phyloP scores from a whole-genome alignment of 768 basidiomycete genomes.

The Xanthoconium stramineum region DNA sequence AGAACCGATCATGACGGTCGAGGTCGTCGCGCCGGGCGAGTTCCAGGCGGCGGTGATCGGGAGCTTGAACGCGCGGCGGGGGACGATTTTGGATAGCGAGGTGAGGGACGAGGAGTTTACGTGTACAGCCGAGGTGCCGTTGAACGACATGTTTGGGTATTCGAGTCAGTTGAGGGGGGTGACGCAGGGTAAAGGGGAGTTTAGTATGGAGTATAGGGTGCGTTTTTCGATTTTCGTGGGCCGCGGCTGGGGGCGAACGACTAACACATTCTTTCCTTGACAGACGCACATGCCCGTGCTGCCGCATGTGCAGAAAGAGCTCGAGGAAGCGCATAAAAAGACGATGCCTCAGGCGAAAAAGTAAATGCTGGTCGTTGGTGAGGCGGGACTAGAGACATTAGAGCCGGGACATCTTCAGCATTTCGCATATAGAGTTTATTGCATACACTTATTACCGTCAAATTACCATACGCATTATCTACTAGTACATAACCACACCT shows the following conservation, averaged over 20 bases:
- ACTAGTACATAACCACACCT: constrained; percentile 7
- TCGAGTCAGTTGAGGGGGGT: constrained; percentile 88
- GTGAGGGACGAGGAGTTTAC: constrained; percentile 97
- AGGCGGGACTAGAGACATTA: not conserved
- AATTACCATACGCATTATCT: constrained; percentile 13
- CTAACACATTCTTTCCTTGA: not conserved
- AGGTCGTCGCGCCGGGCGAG: constrained; percentile 92
- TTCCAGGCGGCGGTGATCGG: constrained; percentile 97
- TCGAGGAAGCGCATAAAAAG: constrained; percentile 85
- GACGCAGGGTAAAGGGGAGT: constrained; percentile 96
- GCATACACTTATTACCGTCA: constrained; percentile 13
- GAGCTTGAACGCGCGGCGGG: constrained; percentile 86
- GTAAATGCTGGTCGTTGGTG: constrained; percentile 38
- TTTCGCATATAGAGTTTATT: constrained; percentile 18
- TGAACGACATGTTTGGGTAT: constrained; percentile 99
- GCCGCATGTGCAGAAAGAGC: constrained; percentile 82
- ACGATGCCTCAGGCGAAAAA: constrained; percentile 67
- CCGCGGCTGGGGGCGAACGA: not conserved
- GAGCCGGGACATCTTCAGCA: constrained; percentile 4
- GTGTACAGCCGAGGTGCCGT: constrained; percentile 81
- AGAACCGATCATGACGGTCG: constrained; percentile 99
- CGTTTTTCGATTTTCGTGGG: constrained; percentile 9
- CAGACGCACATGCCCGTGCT: constrained; percentile 82
- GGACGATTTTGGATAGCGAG: constrained; percentile 94
- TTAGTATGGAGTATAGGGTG: constrained; percentile 78